Evolutionary conservation across 1,139 yeast genomes (phyloP).

Genomic region (Pichia cactophila): DNA sequence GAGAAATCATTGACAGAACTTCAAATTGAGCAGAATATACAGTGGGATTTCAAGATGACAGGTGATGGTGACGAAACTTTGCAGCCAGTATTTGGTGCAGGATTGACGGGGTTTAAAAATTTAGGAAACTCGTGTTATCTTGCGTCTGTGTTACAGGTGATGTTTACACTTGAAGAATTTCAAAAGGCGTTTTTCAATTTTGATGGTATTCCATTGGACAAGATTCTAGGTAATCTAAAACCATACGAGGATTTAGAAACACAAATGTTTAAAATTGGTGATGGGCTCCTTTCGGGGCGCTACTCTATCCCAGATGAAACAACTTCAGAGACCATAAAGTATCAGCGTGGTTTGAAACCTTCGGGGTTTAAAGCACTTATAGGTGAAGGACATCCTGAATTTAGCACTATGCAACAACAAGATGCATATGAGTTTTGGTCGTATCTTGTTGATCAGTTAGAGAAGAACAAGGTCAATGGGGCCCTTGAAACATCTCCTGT

Average conservation of each 20-base stretch:
- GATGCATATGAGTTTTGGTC: constrained; percentile 88
- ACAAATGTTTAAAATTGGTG: constrained; percentile 71
- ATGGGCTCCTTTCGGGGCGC: constrained; percentile 70
- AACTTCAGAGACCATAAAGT: constrained; percentile 33
- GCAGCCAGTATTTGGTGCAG: constrained; percentile 58
- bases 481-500: constrained; percentile 35
- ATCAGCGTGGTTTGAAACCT: constrained; percentile 75
- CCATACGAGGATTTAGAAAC: constrained; percentile 61
- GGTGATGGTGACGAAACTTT: constrained; percentile 63
- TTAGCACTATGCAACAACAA: constrained; percentile 82
- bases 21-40: constrained; percentile 85
- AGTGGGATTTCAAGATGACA: constrained; percentile 86
- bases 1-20: constrained; percentile 84
- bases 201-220: constrained; percentile 28
- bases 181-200: constrained; percentile 22
- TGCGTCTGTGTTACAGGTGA: constrained; percentile 70
- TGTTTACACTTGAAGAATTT: constrained; percentile 38
- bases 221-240: constrained; percentile 30
- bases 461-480: constrained; percentile 30
- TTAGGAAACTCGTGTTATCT: constrained; percentile 91
- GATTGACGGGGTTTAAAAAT: constrained; percentile 75
- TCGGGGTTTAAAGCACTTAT: constrained; percentile 64
- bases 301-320: constrained; percentile 56
- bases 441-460: constrained; percentile 58
- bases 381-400: constrained; percentile 76